Base-by-base conservation (phyloP, 1,284 basidiomycete genomes). In the Golubevia sp. region DNA sequence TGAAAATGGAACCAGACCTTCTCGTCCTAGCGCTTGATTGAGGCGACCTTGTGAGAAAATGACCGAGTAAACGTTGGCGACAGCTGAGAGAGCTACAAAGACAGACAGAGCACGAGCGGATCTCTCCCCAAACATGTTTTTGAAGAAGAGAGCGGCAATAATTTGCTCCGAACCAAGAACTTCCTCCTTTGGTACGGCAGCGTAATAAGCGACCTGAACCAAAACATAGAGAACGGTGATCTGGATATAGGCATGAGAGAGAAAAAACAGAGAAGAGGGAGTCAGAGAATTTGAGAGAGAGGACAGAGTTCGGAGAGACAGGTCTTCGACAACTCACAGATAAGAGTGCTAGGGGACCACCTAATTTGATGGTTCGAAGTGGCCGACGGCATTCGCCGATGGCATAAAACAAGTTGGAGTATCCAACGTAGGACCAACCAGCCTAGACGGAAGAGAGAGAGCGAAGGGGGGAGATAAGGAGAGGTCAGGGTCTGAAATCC, bases 361-460 rank as follows among this genome's bases (percentile, higher is more conserved):
- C 87, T 15, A 88, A 86, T 71, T 86, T 87, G 53, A 89, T 84
- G 0, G 88, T 89, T 18, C 86, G 84, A 0, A 88, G 82, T 3
- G 79, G 79, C 34, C 73, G 73, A 21, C 62, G 52, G n/a, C 89
- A 87, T 15, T 89, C 88, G 66, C 88, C 88, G 57, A 88, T 74
- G 0, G 88, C 86, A 52, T 87, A 88, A 66, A 88, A 88, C 53
- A 86, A 84, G 49, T 86, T 86, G 0, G 85, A 85, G 86, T 88
- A 87, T 23, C 90, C 89, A 0, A 85, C 67, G 68, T 89, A 90
- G 3, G 88, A 88, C 3, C 88, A 88, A 1, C 88, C 87, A 62
- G 88, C 88, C 87, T 88, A 61, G n/a, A 38, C 23, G 18, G 20
- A 8, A 25, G 26, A 26, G 49, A 24, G n/a, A 44, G 44, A 24